These are phyloP conservation scores for Chytridiales sp. DNA, from an alignment of 371 early-diverging fungal genomes.

Conservation along the genomic window DNA sequence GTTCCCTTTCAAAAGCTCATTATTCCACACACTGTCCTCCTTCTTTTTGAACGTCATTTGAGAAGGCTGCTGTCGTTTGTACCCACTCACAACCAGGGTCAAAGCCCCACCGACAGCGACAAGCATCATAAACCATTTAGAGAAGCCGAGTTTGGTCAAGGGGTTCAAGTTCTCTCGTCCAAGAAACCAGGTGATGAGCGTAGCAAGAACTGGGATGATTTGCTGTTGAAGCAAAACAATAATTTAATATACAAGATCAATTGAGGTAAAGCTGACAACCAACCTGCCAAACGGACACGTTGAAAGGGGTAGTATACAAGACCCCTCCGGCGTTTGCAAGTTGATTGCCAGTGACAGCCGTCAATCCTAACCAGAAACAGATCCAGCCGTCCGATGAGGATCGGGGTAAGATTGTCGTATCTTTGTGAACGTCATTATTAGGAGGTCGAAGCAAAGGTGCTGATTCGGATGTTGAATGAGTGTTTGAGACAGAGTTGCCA, in stretches of 20 bases:
- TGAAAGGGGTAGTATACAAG: constrained; percentile 14
- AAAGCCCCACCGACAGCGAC: constrained; percentile 9
- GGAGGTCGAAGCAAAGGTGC: too few species aligned
- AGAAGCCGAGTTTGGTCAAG: not conserved
- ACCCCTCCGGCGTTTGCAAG: constrained; percentile 17
- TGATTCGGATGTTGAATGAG: too few species aligned
- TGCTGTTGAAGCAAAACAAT: not conserved
- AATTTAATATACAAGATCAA: not conserved
- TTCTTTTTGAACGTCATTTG: not conserved
- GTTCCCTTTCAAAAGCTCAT: not conserved
- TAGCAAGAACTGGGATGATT: constrained; percentile 14
- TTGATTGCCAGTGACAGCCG: constrained; percentile 13
- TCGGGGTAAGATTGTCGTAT: constrained; percentile 1
- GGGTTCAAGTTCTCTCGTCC: constrained; percentile 14
- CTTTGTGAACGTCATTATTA: too few species aligned
- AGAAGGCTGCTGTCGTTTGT: not conserved
- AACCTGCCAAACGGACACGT: constrained; percentile 21
- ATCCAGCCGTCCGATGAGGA: not conserved
- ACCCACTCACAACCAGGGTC: not conserved
- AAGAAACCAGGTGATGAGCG: constrained; percentile 3
- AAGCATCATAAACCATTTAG: constrained; percentile 7
- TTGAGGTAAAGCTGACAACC: not conserved
- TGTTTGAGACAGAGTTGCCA: too few species aligned
- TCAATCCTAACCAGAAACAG: constrained; percentile 5
- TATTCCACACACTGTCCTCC: not conserved